These are phyloP conservation scores for Puccinia brachypodii DNA, from an alignment of 1,284 basidiomycete genomes.

Conservation along the genomic window DNA sequence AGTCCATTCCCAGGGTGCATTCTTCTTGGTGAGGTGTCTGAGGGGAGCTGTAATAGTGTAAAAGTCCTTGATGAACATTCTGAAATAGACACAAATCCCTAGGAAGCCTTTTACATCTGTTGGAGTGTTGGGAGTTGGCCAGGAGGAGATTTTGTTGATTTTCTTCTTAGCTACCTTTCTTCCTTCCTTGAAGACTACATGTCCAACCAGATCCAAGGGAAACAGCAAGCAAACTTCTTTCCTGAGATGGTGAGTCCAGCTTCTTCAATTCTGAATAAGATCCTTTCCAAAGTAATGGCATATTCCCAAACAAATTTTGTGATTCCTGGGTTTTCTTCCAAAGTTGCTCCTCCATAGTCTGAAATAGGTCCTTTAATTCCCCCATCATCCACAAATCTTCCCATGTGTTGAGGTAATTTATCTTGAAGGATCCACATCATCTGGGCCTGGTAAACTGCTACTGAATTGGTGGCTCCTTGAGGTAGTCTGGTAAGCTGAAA, in stretches of 20 bases:
- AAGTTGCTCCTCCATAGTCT: background rate
- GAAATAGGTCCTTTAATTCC: conserved; percentile 21
- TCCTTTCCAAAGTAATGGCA: conserved; percentile 1
- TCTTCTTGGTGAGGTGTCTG: background rate
- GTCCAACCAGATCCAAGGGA: background rate
- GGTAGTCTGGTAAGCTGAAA: conserved; percentile 24
- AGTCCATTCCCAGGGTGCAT: background rate
- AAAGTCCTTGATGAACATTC: background rate
- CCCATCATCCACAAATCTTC: conserved; percentile 27
- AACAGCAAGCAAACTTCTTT: background rate
- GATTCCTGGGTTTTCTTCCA: background rate
- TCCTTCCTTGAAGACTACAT: background rate
- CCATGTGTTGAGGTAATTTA: conserved; percentile 3
- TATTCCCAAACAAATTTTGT: conserved; percentile 4
- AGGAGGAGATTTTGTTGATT: background rate
- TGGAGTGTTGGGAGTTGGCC: background rate
- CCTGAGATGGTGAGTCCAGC: background rate
- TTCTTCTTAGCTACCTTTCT: background rate
- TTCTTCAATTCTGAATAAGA: background rate
- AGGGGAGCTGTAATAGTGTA: background rate
- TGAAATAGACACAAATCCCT: background rate
- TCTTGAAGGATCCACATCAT: conserved; percentile 25
- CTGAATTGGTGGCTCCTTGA: conserved; percentile 24
- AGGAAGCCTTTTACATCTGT: background rate
- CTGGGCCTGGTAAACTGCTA: conserved; percentile 23